These are phyloP conservation scores for Lactarius evosmus DNA, from an alignment of 768 basidiomycete species.

Conservation along the genomic window DNA sequence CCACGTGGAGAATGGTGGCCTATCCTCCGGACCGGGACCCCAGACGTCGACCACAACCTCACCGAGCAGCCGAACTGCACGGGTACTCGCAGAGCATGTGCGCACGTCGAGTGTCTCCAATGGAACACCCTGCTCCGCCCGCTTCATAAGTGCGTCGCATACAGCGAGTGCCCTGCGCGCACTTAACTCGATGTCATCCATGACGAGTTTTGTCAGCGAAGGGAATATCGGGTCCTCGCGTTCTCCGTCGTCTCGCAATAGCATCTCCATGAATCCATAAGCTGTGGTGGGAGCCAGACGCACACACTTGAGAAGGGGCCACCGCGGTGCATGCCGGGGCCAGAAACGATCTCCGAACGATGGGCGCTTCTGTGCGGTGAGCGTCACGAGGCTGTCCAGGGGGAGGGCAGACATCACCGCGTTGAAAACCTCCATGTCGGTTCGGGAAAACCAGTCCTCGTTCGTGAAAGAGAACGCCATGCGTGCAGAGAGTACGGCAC, in stretches of 20 bases:
- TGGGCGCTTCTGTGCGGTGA: not conserved
- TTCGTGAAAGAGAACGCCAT: not conserved
- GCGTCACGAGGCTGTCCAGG: not conserved
- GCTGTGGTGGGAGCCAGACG: rapidly evolving
- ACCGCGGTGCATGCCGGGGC: not conserved
- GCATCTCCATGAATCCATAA: not conserved
- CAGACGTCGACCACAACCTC: not conserved
- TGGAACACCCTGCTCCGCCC: not conserved
- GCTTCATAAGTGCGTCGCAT: not conserved
- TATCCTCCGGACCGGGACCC: not conserved
- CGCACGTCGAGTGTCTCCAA: not conserved
- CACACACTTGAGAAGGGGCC: not conserved
- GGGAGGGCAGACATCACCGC: not conserved
- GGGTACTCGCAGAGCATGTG: not conserved
- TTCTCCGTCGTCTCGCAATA: not conserved
- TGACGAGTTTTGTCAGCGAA: not conserved
- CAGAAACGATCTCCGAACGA: rapidly evolving
- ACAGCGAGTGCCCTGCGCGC: not conserved
- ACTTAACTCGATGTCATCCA: not conserved
- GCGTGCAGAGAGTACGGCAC: not conserved
- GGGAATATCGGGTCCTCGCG: not conserved
- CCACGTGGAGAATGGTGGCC: not conserved
- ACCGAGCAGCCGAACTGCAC: not conserved
- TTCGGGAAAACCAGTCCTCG: too few species aligned
- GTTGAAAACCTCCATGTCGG: not conserved